These are phyloP conservation scores for Naganishia friedmannii DNA, from an alignment of 768 basidiomycete genomes.

Conservation along the genomic window DNA sequence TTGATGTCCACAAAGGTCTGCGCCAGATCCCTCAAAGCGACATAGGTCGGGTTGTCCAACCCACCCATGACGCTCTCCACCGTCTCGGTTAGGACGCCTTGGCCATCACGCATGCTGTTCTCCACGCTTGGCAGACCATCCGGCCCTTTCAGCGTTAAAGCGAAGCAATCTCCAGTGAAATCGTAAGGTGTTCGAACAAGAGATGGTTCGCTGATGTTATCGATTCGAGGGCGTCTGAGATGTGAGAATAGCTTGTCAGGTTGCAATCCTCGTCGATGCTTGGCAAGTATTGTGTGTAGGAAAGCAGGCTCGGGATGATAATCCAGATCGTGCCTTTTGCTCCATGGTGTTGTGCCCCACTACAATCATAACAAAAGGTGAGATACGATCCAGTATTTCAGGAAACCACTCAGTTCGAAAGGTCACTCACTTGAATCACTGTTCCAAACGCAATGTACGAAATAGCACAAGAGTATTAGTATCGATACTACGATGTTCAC, in stretches of 20 bases:
- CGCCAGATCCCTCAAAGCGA: conserved; percentile 35
- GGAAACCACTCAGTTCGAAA: background rate
- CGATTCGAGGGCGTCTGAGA: conserved; percentile 40
- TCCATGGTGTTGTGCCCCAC: conserved; percentile 46
- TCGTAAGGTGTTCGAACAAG: conserved; percentile 44
- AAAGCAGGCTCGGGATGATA: conserved; percentile 50
- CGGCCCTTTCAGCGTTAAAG: conserved; percentile 43
- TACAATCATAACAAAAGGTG: background rate
- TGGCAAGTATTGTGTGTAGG: conserved; percentile 53
- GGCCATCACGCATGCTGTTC: conserved; percentile 42
- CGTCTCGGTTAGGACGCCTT: conserved; percentile 39
- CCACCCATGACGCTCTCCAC: conserved; percentile 38
- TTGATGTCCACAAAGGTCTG: conserved; percentile 44
- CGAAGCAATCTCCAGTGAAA: conserved; percentile 46
- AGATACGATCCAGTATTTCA: background rate
- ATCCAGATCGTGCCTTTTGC: conserved; percentile 32
- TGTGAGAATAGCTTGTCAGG: conserved; percentile 46
- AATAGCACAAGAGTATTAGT: background rate
- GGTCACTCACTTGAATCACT: conserved; percentile 21
- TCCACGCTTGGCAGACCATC: conserved; percentile 38
- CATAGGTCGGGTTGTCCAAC: conserved; percentile 34
- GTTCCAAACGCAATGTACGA: too few species aligned
- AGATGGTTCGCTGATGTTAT: conserved; percentile 41
- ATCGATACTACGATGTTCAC: conserved; percentile 4
- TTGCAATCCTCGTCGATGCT: conserved; percentile 46